Evolutionary conservation across 352 stramenopile species (phyloP).

Genomic region (Globisporangium yorkense): DNA sequence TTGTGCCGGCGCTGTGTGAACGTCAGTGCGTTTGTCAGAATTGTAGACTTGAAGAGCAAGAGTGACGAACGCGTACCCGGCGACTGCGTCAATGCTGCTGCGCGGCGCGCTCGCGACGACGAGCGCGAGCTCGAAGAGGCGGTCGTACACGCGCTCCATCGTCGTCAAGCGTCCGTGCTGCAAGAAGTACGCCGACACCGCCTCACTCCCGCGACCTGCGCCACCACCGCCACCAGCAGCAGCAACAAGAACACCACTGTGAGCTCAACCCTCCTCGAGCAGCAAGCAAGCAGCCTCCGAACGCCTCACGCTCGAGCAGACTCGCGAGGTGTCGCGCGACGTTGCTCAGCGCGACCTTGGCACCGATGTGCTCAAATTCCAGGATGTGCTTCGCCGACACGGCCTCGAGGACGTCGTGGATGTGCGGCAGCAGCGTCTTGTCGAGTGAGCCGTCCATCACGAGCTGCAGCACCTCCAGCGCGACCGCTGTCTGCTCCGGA

Average conservation of each 20-base stretch:
- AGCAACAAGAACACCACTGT: not conserved
- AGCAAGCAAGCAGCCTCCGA: not conserved
- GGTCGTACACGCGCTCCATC: conserved; percentile 31
- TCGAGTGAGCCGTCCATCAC: conserved; percentile 57
- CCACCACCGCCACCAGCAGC: not conserved
- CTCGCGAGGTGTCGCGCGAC: conserved; percentile 27
- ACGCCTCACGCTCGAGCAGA: conserved; percentile 35
- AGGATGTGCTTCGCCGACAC: conserved; percentile 31
- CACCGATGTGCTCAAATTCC: conserved; percentile 31
- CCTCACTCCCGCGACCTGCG: conserved; percentile 33
- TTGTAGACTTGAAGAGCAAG: not conserved
- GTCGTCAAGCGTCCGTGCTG: conserved; percentile 37
- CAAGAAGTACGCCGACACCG: conserved; percentile 48
- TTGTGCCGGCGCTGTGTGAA: conserved; percentile 16
- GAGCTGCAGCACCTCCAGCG: conserved; percentile 44
- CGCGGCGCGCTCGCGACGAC: conserved; percentile 16
- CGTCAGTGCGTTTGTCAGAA: not conserved
- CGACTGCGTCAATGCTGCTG: not conserved
- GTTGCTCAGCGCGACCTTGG: conserved; percentile 26
- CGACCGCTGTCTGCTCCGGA: conserved; percentile 16
- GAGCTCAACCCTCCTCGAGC: not conserved
- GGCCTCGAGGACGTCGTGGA: conserved; percentile 45
- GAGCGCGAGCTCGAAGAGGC: conserved; percentile 38
- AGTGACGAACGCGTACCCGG: conserved; percentile 9
- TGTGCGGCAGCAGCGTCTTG: conserved; percentile 46